Percentiles rank a stretch among this genome's conserved stretches.
phyloP scores from a whole-genome alignment of 768 basidiomycete species.

The Austroboletus festivus region DNA sequence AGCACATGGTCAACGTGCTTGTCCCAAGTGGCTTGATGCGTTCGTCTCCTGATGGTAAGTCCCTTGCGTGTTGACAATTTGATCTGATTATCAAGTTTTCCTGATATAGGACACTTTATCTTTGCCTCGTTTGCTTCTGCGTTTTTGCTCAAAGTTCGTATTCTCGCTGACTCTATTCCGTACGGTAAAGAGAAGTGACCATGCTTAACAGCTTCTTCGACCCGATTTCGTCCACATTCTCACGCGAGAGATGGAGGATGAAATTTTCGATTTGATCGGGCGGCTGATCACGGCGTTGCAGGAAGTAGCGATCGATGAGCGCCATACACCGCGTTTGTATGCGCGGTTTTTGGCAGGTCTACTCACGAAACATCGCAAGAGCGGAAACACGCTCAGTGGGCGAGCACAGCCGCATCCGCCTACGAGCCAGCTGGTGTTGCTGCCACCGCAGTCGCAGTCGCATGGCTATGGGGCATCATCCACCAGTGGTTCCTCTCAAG shows the following conservation, averaged over 20 bases:
- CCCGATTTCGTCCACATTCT: conserved; percentile 70
- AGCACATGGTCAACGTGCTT: conserved; percentile 59
- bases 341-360: conserved; percentile 77
- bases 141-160: conserved; percentile 70
- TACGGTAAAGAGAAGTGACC: neutral
- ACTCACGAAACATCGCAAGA: conserved; percentile 64
- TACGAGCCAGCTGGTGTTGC: conserved; percentile 30
- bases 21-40: conserved; percentile 75
- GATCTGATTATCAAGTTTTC: neutral
- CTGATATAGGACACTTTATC: conserved; percentile 59
- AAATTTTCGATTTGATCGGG: conserved; percentile 70
- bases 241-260: conserved; percentile 54
- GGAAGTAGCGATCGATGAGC: conserved; percentile 76
- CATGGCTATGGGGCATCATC: conserved; percentile 18
- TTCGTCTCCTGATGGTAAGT: conserved; percentile 70
- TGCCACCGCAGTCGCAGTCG: conserved; percentile 6
- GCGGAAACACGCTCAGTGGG: conserved; percentile 53
- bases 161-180: neutral
- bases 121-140: conserved; percentile 81
- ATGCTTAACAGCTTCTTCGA: conserved; percentile 52
- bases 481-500: conserved; percentile 24
- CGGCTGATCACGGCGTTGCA: conserved; percentile 69
- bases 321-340: conserved; percentile 77
- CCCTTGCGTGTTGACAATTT: neutral
- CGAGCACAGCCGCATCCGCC: conserved; percentile 52